Evolutionary conservation across 345 rosid genomes (phyloP), one percentile per base, ranked within the genome.

Genomic region (Boechera retrofracta): DNA sequence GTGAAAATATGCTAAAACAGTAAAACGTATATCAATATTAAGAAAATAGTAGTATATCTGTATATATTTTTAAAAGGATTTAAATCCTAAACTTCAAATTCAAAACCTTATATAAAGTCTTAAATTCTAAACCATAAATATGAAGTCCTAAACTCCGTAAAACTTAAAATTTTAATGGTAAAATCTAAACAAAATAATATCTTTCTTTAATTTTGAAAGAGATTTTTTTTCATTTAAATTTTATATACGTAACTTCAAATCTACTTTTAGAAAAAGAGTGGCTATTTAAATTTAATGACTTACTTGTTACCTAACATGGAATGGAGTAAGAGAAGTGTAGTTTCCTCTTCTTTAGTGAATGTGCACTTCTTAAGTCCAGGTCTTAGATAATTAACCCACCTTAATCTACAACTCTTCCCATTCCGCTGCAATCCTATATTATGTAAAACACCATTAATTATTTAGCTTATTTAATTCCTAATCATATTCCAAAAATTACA

Each of bases 381-480:
- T 71, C 92, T 84, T 79, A 94, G 78, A 78, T 94, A 92, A 83
- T 94, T 94, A 72, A 92, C 87, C 97, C 98, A 94, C 62, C 98
- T 89, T 73, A 94, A 78, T 64, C 98, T 86, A 85, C 98, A 94
- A 80, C 98, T 94, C 81, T 94, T 94, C 24, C 98, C 98, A 75
- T 92, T 94, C 79, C 98, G 81, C 57, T 85, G 89, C 80, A 92
- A 59, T 8, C 98, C 98, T 94, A 41, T 10, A 38, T 45, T 45
- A 13, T 45, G 49, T 45, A 15, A 45, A 45, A n/a, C 38, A 35
- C 13, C 44, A 41, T 10, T 10, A 10, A 36, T 8, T 36, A 8
- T 36, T 39, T 39, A 39, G 10, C 9, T 2, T 39, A 38, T 7
- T 2, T 8, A 8, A 39, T 10, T 39, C 3, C 12, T 39, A 9